Conservation (phyloP, 2,329 filamentous ascomycete species). For the Xylaria sp. region DNA sequence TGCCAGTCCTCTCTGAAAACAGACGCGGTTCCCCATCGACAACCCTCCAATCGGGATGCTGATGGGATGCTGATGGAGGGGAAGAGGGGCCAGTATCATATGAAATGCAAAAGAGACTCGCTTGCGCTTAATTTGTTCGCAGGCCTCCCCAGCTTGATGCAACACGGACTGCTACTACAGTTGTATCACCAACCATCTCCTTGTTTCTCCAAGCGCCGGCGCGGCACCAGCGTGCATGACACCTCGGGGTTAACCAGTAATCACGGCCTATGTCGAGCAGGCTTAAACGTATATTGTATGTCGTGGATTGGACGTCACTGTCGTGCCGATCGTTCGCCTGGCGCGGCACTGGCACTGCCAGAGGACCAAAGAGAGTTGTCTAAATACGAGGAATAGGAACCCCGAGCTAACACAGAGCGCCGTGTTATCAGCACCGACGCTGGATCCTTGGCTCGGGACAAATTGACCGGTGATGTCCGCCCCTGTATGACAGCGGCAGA, state of each 20-base stretch:
- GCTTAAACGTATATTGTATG: slow-evolving; percentile 13
- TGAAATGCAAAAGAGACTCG: neutral
- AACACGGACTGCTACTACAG: slow-evolving; percentile 5
- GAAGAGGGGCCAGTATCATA: slow-evolving; percentile 1
- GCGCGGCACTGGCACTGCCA: neutral
- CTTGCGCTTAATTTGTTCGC: slow-evolving; percentile 15
- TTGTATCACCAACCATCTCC: slow-evolving; percentile 5
- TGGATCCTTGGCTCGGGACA: slow-evolving; percentile 15
- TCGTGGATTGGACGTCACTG: neutral
- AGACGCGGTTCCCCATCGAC: neutral
- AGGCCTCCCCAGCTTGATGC: slow-evolving; percentile 6
- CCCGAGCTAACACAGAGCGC: slow-evolving; percentile 8
- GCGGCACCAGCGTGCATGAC: neutral
- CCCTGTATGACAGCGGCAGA: neutral
- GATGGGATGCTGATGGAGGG: neutral
- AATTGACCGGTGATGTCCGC: slow-evolving; percentile 13
- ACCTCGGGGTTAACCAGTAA: neutral
- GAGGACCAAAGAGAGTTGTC: neutral
- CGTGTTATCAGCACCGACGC: neutral
- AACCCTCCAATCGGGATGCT: slow-evolving; percentile 16
- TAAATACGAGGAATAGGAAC: neutral
- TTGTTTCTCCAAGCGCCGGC: slow-evolving; percentile 23
- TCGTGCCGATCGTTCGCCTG: slow-evolving; percentile 11
- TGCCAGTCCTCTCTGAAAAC: neutral
- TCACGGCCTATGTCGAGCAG: slow-evolving; percentile 27